Evolutionary conservation across 768 basidiomycete species (phyloP).

Genomic region (Tricholoma flavovirens): DNA sequence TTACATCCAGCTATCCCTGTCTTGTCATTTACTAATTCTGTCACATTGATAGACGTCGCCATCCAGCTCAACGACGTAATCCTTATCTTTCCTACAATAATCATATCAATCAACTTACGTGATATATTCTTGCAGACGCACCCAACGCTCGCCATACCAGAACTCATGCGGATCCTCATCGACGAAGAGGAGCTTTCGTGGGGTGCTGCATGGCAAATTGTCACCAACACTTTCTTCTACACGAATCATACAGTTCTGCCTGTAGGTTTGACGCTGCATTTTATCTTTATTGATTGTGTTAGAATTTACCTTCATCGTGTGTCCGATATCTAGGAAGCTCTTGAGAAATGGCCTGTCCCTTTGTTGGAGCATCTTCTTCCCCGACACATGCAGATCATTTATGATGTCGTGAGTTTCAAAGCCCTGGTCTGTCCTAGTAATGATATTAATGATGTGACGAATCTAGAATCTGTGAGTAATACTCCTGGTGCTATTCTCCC

Average conservation of each 20-base stretch:
- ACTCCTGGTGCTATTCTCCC: not conserved
- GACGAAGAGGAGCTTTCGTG: constrained; percentile 90
- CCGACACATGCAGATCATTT: constrained; percentile 89
- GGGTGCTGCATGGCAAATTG: constrained; percentile 83
- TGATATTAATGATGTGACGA: constrained; percentile 1
- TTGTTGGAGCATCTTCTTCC: constrained; percentile 83
- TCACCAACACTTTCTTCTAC: constrained; percentile 89
- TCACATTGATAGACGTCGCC: constrained; percentile 57
- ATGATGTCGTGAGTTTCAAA: constrained; percentile 62
- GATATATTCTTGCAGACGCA: constrained; percentile 58
- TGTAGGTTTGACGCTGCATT: constrained; percentile 34
- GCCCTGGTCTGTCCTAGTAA: not conserved
- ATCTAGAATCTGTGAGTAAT: constrained; percentile 44
- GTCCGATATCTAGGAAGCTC: constrained; percentile 50
- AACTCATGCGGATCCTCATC: constrained; percentile 86
- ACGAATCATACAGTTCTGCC: constrained; percentile 94
- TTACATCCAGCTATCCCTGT: not conserved
- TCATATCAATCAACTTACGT: not conserved
- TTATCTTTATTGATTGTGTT: not conserved
- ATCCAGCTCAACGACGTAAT: constrained; percentile 91
- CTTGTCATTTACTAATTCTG: constrained; percentile 3
- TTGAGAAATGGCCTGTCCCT: constrained; percentile 91
- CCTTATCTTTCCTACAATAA: not conserved
- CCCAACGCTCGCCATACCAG: constrained; percentile 91
- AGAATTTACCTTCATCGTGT: not conserved